Base-by-base conservation (phyloP, 345 rosid genomes). In the Melaleuca alternifolia region DNA sequence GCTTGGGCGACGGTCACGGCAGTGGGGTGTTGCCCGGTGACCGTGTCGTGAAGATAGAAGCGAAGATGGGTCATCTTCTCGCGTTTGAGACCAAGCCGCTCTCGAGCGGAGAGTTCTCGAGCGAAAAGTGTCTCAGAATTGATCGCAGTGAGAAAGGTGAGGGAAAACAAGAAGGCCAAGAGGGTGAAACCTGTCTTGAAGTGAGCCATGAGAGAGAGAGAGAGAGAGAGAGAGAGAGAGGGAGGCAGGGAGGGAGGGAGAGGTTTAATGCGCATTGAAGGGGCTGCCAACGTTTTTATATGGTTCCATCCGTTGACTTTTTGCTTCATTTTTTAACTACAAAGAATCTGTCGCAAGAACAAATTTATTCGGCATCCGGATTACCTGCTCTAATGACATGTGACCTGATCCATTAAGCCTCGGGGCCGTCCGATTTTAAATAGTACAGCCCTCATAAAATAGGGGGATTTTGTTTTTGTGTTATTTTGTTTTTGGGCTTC, bases 41-140 rank as follows among this genome's bases (percentile, higher is more conserved):
- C 50, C 15, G 87, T 87, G 84, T 90, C 91, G 15, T 91, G 92
- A 85, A 88, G 86, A 87, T 90, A 90, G 88, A 92, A 90, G 87
- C 85, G 91, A 52, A 90, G 91, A 84, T 91, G 94, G 89, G 88
- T 89, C 13, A 91, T 89, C 86, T 92, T 91, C 87, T 90, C 84
- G 44, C 57, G 23, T 65, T 62, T 65, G 77, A 65, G 77, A 23
- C 44, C 11, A 33, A 30, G 16, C 11, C 33, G 77, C 30, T 30
- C 46, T 65, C 23, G 77, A 33, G 77, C 77, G 33, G 77, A 30
- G 30, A 65, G 46, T 33, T 16, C 46, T 65, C 46, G 23, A 65
- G 77, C 77, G 77, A 65, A 65, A 44, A 65, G 18, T 18, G 46
- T 65, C 77, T 65, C 77, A 20, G 77, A 65, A 8, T 33, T 16